These are phyloP conservation scores for Xylariaceae sp. DNA, from an alignment of 2,329 filamentous ascomycete species.

Conservation along the genomic window DNA sequence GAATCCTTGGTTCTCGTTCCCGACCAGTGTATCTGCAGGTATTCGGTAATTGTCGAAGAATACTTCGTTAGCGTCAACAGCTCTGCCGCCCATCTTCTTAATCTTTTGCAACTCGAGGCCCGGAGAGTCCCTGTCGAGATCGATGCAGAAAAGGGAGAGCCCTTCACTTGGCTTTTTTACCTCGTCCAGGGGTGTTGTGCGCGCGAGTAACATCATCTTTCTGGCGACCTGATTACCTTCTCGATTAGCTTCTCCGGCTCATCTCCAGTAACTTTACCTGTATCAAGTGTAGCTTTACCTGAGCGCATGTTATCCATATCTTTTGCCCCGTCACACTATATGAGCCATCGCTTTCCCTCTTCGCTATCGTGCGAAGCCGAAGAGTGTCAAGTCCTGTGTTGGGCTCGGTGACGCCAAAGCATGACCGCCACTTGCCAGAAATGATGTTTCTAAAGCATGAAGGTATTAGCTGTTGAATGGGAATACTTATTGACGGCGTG, in stretches of 20 bases:
- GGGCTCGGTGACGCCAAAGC: conserved; percentile 83
- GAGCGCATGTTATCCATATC: conserved; percentile 85
- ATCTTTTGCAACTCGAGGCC: conserved; percentile 67
- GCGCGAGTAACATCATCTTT: conserved; percentile 79
- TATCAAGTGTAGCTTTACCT: no score
- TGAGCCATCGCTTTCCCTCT: conserved; percentile 46
- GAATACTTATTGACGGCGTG: no score
- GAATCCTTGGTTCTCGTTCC: conserved; percentile 72
- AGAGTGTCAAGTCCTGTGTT: conserved; percentile 77
- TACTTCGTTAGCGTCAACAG: conserved; percentile 81
- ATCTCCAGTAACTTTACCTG: no score
- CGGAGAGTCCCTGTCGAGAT: conserved; percentile 59
- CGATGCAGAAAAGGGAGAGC: conserved; percentile 76
- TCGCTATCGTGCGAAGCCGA: conserved; percentile 62
- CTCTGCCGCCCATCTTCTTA: conserved; percentile 80
- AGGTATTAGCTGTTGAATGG: no score
- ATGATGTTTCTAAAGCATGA: conserved; percentile 52
- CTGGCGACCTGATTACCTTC: no score
- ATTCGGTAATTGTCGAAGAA: conserved; percentile 80
- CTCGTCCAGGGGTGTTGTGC: conserved; percentile 67
- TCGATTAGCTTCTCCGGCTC: no score
- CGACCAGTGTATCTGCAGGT: conserved; percentile 61
- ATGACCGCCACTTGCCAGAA: conserved; percentile 65
- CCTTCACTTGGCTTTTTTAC: conserved; percentile 69
- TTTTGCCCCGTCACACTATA: conserved; percentile 75